Conservation (phyloP, 495 filamentous ascomycete species). For the Lichina pygmaea region DNA sequence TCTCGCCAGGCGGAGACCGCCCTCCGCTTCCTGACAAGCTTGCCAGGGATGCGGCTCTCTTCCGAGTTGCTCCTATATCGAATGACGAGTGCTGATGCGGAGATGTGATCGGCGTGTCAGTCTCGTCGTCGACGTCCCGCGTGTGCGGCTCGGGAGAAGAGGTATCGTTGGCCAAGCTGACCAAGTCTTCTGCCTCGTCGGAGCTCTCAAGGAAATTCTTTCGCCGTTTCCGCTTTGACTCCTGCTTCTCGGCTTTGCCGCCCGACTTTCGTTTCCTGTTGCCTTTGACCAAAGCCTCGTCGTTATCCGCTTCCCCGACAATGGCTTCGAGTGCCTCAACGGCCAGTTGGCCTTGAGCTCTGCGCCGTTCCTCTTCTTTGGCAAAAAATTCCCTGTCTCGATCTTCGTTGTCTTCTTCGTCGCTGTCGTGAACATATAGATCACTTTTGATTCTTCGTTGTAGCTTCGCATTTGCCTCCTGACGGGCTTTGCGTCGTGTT, state of each 20-base stretch:
- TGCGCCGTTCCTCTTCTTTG: conserved; percentile 7
- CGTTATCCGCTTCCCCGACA: background rate
- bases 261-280: conserved; percentile 1
- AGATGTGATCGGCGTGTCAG: too few species aligned
- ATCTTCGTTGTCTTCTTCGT: conserved; percentile 12
- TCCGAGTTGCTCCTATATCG: too few species aligned
- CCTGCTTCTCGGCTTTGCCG: background rate
- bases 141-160: too few species aligned
- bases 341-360: background rate
- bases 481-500: conserved; percentile 8
- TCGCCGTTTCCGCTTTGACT: too few species aligned
- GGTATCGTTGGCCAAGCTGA: too few species aligned
- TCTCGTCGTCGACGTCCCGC: too few species aligned
- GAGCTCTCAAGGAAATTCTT: too few species aligned
- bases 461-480: conserved; percentile 16
- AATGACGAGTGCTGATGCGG: too few species aligned
- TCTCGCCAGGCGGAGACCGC: too few species aligned
- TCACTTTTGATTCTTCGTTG: conserved; percentile 13
- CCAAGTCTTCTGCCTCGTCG: too few species aligned
- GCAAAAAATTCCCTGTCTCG: conserved; percentile 8
- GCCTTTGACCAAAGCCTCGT: background rate
- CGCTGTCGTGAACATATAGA: conserved; percentile 6
- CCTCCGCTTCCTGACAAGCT: too few species aligned
- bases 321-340: background rate
- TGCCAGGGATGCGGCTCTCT: too few species aligned